These are phyloP conservation scores for Starmerella tilneyi DNA, from an alignment of 805 yeast genomes.

Conservation along the genomic window DNA sequence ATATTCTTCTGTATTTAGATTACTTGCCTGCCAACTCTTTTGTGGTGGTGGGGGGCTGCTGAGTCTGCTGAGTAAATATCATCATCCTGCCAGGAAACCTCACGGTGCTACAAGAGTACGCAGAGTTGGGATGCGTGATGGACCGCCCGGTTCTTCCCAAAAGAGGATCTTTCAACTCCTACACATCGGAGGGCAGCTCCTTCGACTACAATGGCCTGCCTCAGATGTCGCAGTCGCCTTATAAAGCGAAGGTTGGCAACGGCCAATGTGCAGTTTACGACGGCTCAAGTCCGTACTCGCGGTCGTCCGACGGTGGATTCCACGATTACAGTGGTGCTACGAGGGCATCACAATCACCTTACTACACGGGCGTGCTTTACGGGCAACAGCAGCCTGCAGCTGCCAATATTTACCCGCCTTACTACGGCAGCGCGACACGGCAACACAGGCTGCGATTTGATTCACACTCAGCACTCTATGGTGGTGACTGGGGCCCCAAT, in stretches of 20 bases:
- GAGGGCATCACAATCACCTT: constrained; percentile 1
- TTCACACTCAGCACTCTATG: constrained; percentile 42
- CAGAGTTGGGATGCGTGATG: constrained; percentile 5
- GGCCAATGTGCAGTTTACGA: constrained; percentile 5
- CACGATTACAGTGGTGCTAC: neutral
- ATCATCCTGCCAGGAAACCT: no score
- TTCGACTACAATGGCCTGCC: neutral
- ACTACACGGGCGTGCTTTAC: neutral
- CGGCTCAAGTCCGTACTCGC: constrained; percentile 6
- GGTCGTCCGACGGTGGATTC: constrained; percentile 3
- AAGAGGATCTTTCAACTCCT: constrained; percentile 2
- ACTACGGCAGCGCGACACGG: neutral
- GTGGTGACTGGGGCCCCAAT: constrained; percentile 42
- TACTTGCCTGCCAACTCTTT: no score
- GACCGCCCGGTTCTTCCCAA: constrained; percentile 8
- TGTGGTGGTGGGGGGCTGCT: no score
- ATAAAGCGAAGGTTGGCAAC: neutral
- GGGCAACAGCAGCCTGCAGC: neutral
- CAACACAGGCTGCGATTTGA: constrained; percentile 26
- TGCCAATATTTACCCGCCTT: neutral
- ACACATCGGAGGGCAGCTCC: constrained; percentile 3
- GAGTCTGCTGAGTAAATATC: constrained; percentile 5
- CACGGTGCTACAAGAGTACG: no score
- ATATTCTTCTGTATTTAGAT: no score
- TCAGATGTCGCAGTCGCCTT: constrained; percentile 2